A percentile compares a stretch with the other conserved stretches of the same genome.
phyloP scores from a whole-genome alignment of 768 basidiomycete genomes.

The Hypsizygus marmoreus region DNA sequence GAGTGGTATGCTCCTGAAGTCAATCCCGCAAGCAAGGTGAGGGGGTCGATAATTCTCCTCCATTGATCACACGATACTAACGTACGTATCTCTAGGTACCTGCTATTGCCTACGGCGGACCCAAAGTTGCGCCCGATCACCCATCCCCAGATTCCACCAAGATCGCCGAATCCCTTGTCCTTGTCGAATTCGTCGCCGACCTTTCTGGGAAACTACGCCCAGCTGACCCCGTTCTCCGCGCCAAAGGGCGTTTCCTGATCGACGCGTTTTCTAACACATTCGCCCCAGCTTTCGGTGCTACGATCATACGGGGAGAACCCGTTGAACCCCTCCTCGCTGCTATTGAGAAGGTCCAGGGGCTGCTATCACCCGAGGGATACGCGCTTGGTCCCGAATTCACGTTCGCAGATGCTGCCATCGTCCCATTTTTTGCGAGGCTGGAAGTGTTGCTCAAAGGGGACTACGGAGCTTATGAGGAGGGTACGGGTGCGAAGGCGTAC shows the following conservation, averaged over 20 bases:
- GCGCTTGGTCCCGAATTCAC: constrained; percentile 49
- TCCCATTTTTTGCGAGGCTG: constrained; percentile 62
- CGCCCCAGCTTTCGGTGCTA: constrained; percentile 36
- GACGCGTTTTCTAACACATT: constrained; percentile 53
- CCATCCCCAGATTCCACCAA: constrained; percentile 65
- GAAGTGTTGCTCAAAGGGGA: constrained; percentile 49
- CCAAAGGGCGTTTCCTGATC: constrained; percentile 64
- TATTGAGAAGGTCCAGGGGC: constrained; percentile 48
- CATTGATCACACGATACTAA: neutral
- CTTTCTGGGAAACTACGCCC: constrained; percentile 57
- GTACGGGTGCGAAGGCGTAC: constrained; percentile 46
- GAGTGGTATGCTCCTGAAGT: constrained; percentile 68
- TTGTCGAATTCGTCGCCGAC: constrained; percentile 69
- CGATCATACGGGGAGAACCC: constrained; percentile 40
- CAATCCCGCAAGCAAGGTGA: constrained; percentile 68
- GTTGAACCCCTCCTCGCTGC: constrained; percentile 41
- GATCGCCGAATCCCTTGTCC: constrained; percentile 64
- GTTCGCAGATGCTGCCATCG: constrained; percentile 63
- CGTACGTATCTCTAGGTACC: constrained; percentile 43
- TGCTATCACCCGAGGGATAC: constrained; percentile 50
- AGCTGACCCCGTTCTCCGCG: constrained; percentile 54
- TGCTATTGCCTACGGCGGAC: constrained; percentile 63
- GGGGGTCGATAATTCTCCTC: neutral
- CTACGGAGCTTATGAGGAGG: constrained; percentile 49
- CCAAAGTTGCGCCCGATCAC: constrained; percentile 50